Conservation (phyloP, 106 monocot genomes). For the Apostasia ramifera region DNA sequence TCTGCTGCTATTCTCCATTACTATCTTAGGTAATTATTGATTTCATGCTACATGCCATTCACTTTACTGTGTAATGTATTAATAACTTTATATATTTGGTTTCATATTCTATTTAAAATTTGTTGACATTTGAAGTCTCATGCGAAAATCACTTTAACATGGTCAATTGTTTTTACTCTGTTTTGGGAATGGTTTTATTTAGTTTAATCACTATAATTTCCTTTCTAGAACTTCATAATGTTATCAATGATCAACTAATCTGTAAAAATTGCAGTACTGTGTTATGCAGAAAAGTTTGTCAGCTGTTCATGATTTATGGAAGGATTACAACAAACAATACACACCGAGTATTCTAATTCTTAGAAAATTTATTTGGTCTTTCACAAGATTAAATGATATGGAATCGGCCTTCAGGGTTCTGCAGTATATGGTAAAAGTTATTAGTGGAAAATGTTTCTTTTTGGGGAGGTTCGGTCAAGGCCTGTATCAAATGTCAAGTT, state of each 20-base stretch:
- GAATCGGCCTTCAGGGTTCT: conserved; percentile 41
- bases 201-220: not conserved
- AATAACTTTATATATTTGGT: not conserved
- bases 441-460: conserved; percentile 11
- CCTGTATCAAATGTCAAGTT: conserved; percentile 30
- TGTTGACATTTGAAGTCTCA: too few relatives aligned
- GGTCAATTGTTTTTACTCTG: not conserved
- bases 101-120: not conserved
- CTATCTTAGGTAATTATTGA: too few relatives aligned
- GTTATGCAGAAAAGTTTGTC: conserved; percentile 51
- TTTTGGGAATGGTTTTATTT: not conserved
- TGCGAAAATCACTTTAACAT: too few relatives aligned
- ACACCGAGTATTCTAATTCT: conserved; percentile 48
- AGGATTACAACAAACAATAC: conserved; percentile 51
- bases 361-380: conserved; percentile 51
- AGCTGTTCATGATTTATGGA: conserved; percentile 53
- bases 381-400: conserved; percentile 39
- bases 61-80: too few relatives aligned
- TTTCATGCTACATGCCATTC: too few relatives aligned
- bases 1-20: too few relatives aligned
- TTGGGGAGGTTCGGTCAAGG: conserved; percentile 30
- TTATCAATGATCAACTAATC: not conserved
- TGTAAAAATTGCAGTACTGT: conserved; percentile 41
- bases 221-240: conserved; percentile 4
- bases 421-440: conserved; percentile 43